These are phyloP conservation scores for Globisporangium megalacanthum DNA, from an alignment of 352 stramenopile species.

Conservation along the genomic window DNA sequence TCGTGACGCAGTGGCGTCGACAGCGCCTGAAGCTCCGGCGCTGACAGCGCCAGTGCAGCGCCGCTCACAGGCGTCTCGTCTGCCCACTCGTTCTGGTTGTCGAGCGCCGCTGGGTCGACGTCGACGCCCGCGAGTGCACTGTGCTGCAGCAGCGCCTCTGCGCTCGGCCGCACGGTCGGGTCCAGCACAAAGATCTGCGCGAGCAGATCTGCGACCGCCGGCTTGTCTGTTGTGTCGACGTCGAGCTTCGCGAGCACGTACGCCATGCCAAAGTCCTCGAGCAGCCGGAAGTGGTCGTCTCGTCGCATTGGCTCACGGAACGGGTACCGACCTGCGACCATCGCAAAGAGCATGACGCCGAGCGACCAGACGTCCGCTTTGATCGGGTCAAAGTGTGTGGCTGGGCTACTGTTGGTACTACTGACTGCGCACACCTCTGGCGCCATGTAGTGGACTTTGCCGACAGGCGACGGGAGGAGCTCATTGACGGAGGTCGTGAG, in stretches of 20 bases:
- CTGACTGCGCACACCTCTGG: slow-evolving; percentile 48
- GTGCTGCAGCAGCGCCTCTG: slow-evolving; percentile 37
- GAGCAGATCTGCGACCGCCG: slow-evolving; percentile 46
- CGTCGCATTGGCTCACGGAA: slow-evolving; percentile 47
- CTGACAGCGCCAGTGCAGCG: not conserved
- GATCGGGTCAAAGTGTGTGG: slow-evolving; percentile 44
- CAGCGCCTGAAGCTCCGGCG: not conserved
- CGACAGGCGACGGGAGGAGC: slow-evolving; percentile 39
- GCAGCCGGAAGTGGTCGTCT: slow-evolving; percentile 52
- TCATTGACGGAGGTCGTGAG: slow-evolving; percentile 34
- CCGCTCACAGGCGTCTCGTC: not conserved
- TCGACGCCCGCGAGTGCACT: slow-evolving; percentile 16
- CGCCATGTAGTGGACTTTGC: slow-evolving; percentile 80
- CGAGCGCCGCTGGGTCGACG: not conserved
- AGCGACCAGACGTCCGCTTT: slow-evolving; percentile 84
- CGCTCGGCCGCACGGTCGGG: slow-evolving; percentile 29
- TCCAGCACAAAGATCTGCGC: slow-evolving; percentile 51
- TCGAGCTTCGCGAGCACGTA: slow-evolving; percentile 67
- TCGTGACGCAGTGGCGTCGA: not conserved
- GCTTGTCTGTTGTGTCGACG: slow-evolving; percentile 34
- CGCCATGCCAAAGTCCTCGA: slow-evolving; percentile 51
- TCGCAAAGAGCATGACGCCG: slow-evolving; percentile 79
- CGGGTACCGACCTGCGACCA: slow-evolving; percentile 61
- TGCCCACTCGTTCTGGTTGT: not conserved
- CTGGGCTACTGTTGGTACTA: slow-evolving; percentile 1